Evolutionary conservation across 1,284 basidiomycete genomes (phyloP).

Genomic region (Cryptococcus floricola): DNA sequence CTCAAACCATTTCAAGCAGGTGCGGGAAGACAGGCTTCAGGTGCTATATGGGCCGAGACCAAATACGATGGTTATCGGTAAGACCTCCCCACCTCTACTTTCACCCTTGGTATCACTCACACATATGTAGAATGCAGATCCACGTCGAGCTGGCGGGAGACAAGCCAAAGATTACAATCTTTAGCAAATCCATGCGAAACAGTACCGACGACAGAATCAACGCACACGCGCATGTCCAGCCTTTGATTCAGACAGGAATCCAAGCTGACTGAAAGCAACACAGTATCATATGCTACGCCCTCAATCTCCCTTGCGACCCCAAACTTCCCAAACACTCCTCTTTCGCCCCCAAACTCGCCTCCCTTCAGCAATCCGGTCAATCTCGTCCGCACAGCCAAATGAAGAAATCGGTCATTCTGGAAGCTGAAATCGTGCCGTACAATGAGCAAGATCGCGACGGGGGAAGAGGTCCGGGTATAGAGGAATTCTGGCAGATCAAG

Average conservation of each 20-base stretch:
- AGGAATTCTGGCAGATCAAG: conserved; percentile 52
- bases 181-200: conserved; percentile 76
- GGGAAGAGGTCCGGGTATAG: conserved; percentile 44
- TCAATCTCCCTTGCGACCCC: conserved; percentile 52
- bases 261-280: too few species aligned
- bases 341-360: conserved; percentile 5
- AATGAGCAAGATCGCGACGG: conserved; percentile 53
- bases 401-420: conserved; percentile 60
- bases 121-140: conserved; percentile 59
- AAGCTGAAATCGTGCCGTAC: conserved; percentile 84
- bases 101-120: not conserved
- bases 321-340: conserved; percentile 20
- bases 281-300: conserved; percentile 62
- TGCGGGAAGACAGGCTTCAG: conserved; percentile 26
- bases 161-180: conserved; percentile 62
- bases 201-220: conserved; percentile 68
- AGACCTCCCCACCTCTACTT: conserved; percentile 3
- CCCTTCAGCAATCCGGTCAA: not conserved
- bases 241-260: too few species aligned
- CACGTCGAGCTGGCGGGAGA: conserved; percentile 60
- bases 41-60: conserved; percentile 71
- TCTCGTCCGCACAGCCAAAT: not conserved
- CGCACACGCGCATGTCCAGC: conserved; percentile 58
- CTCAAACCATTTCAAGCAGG: conserved; percentile 53
- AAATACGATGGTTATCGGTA: conserved; percentile 86